phyloP scores from a whole-genome alignment of 169 alveolate genomes.

The Babesia bigemina region DNA sequence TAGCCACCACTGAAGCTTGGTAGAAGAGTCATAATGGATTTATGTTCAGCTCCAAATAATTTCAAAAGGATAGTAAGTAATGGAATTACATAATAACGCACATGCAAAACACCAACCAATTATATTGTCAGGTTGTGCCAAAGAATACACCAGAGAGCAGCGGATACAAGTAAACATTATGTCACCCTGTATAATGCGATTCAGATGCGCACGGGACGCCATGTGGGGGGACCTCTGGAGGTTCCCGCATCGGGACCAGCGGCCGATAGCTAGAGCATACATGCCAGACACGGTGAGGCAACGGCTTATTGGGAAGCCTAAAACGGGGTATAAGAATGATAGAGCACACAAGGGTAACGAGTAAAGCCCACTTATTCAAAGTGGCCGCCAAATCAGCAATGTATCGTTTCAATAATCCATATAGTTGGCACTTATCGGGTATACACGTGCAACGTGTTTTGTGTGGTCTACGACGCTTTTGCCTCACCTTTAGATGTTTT shows the following conservation, averaged over 20 bases:
- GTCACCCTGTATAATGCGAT: constrained; percentile 10
- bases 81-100: constrained; percentile 77
- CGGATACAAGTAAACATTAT: constrained; percentile 64
- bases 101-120: not conserved
- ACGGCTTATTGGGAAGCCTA: constrained; percentile 58
- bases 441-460: no score
- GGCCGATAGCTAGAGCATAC: constrained; percentile 86
- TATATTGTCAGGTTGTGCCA: constrained; percentile 52
- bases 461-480: no score
- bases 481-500: no score
- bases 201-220: constrained; percentile 73
- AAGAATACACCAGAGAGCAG: constrained; percentile 76
- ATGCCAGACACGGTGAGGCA: constrained; percentile 72
- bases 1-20: constrained; percentile 84
- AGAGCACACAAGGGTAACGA: no score
- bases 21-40: constrained; percentile 83
- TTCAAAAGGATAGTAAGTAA: constrained; percentile 65
- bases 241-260: constrained; percentile 78
- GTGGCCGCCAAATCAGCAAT: no score
- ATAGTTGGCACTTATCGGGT: no score
- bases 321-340: no score
- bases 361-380: no score
- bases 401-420: no score
- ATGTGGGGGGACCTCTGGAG: constrained; percentile 92
- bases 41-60: constrained; percentile 78